Evolutionary conservation across 495 filamentous ascomycete species (phyloP).

Genomic region (Penicillium robsamsonii): DNA sequence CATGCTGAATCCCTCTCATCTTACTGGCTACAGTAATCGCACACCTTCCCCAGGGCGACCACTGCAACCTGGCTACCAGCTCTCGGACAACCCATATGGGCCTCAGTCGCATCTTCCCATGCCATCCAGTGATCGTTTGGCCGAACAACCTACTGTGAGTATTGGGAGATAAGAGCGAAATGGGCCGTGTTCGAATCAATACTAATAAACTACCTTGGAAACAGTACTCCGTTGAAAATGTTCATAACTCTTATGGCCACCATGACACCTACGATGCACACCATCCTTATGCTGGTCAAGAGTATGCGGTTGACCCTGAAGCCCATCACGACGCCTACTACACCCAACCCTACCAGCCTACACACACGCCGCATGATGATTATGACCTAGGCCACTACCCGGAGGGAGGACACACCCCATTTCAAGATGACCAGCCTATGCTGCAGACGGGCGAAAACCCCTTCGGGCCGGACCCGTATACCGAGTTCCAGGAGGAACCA

Average conservation of each 20-base stretch:
- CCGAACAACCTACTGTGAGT: slow-evolving; percentile 71
- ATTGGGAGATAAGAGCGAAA: slow-evolving; percentile 2
- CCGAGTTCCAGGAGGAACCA: slow-evolving; percentile 44
- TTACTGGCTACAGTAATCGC: slow-evolving; percentile 45
- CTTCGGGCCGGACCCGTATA: slow-evolving; percentile 57
- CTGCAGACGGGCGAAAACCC: slow-evolving; percentile 49
- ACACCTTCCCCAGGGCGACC: slow-evolving; percentile 56
- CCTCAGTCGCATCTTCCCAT: slow-evolving; percentile 60
- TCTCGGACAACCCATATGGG: slow-evolving; percentile 65
- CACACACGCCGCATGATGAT: slow-evolving; percentile 52
- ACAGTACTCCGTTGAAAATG: slow-evolving; percentile 77
- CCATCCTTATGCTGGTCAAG: slow-evolving; percentile 49
- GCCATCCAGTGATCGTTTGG: slow-evolving; percentile 66
- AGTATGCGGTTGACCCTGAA: slow-evolving; percentile 76
- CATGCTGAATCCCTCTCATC: slow-evolving; percentile 50
- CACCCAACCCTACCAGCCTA: slow-evolving; percentile 73
- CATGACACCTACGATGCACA: slow-evolving; percentile 59
- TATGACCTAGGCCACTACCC: slow-evolving; percentile 55
- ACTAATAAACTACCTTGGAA: slow-evolving; percentile 12
- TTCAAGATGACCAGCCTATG: slow-evolving; percentile 63
- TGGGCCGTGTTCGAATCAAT: too few relatives aligned
- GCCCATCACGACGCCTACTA: slow-evolving; percentile 86
- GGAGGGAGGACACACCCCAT: slow-evolving; percentile 47
- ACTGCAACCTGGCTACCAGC: slow-evolving; percentile 61
- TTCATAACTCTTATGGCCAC: slow-evolving; percentile 67